phyloP scores from a whole-genome alignment of 1,284 basidiomycete genomes.

The Boletus subluridellus region DNA sequence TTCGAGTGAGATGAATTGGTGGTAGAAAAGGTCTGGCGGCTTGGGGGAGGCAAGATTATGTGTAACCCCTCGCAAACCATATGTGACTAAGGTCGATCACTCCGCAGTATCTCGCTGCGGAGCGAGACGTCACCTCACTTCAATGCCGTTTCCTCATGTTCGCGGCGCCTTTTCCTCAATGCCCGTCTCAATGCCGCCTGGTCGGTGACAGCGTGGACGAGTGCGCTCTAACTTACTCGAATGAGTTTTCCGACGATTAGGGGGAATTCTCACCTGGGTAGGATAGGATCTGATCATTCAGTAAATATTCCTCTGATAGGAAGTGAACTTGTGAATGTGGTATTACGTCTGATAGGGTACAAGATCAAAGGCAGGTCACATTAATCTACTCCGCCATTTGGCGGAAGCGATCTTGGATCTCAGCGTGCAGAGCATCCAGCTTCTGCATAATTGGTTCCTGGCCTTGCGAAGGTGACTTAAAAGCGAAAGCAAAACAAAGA shows the following conservation, averaged over 20 bases:
- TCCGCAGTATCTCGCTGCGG: constrained; percentile 21
- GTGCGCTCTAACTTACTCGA: background rate
- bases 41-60: background rate
- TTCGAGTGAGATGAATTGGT: background rate
- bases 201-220: background rate
- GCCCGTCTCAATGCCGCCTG: background rate
- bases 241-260: background rate
- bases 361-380: constrained; percentile 6
- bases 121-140: background rate
- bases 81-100: background rate
- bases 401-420: constrained; percentile 89
- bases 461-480: constrained; percentile 79
- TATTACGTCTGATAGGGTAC: constrained; percentile 27
- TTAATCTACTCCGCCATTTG: constrained; percentile 70
- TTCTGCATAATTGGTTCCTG: constrained; percentile 78
- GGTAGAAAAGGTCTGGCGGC: background rate
- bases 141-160: constrained; percentile 1
- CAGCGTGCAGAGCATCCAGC: constrained; percentile 72
- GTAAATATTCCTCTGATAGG: background rate
- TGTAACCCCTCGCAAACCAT: background rate
- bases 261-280: constrained; percentile 1
- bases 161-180: background rate
- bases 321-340: constrained; percentile 3
- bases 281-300: background rate
- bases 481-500: constrained; percentile 16